Evolutionary conservation across 352 stramenopile species (phyloP).

Genomic region (Pythium periplocum): DNA sequence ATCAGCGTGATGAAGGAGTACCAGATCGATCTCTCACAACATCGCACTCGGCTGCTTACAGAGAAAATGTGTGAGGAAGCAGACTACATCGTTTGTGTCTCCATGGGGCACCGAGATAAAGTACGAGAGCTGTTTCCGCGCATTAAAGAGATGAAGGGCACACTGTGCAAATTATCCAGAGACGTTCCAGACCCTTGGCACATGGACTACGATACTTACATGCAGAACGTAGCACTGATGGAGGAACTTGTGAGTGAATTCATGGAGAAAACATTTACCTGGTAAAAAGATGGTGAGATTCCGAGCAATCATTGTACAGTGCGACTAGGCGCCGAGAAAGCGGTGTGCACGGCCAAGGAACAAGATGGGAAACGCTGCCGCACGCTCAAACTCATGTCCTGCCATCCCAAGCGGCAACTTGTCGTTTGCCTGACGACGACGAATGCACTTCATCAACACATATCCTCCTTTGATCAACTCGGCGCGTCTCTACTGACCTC

Average conservation of each 20-base stretch:
- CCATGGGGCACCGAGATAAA: constrained; percentile 56
- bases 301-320: no score
- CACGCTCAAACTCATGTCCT: no score
- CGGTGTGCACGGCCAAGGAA: no score
- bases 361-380: no score
- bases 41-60: constrained; percentile 65
- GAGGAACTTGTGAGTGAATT: constrained; percentile 76
- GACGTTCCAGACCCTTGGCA: constrained; percentile 78
- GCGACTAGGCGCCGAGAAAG: no score
- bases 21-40: constrained; percentile 57
- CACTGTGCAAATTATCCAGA: constrained; percentile 50
- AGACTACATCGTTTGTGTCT: constrained; percentile 72
- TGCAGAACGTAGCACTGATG: constrained; percentile 70
- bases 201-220: constrained; percentile 82
- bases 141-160: constrained; percentile 45
- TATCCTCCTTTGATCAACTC: no score
- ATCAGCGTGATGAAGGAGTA: constrained; percentile 74
- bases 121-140: constrained; percentile 56
- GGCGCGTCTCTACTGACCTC: no score
- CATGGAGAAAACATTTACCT: constrained; percentile 38
- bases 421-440: no score
- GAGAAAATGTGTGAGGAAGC: constrained; percentile 55
- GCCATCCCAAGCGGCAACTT: no score
- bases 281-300: background rate
- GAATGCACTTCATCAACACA: no score